Evolutionary conservation across 1,284 basidiomycete genomes (phyloP).

Genomic region (Pterulicium gracile): DNA sequence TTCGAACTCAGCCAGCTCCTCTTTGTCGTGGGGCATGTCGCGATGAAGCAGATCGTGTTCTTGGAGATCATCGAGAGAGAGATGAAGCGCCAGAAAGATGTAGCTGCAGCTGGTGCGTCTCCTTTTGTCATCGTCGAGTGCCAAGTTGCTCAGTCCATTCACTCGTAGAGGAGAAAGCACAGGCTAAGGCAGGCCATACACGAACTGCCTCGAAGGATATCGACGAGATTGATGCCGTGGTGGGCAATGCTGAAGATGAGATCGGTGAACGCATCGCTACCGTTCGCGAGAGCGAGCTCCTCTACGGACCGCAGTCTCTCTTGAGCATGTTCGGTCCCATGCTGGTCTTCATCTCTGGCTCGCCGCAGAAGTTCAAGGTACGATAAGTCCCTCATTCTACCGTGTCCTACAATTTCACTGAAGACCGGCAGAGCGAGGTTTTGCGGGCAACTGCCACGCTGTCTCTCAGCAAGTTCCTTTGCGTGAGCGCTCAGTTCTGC

Average conservation of each 20-base stretch:
- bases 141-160: slow-evolving; percentile 7
- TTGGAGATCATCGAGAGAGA: slow-evolving; percentile 96
- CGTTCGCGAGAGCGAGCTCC: slow-evolving; percentile 80
- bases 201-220: slow-evolving; percentile 46
- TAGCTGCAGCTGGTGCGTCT: slow-evolving; percentile 66
- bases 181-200: slow-evolving; percentile 23
- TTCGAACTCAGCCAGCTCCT: slow-evolving; percentile 87
- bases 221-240: slow-evolving; percentile 94
- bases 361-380: slow-evolving; percentile 82
- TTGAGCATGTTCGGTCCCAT: slow-evolving; percentile 84
- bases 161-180: slow-evolving; percentile 42
- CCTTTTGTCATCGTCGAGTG: not conserved
- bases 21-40: slow-evolving; percentile 92
- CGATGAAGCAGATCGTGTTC: slow-evolving; percentile 96
- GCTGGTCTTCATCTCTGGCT: slow-evolving; percentile 83
- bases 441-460: slow-evolving; percentile 83
- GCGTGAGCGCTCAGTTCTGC: slow-evolving; percentile 90
- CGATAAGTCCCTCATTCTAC: slow-evolving; percentile 3
- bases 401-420: slow-evolving; percentile 4
- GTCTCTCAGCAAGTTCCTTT: slow-evolving; percentile 93
- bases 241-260: slow-evolving; percentile 96
- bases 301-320: slow-evolving; percentile 80
- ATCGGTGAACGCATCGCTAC: slow-evolving; percentile 86
- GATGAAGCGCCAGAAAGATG: slow-evolving; percentile 93
- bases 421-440: slow-evolving; percentile 61